Evolutionary conservation across 73 alveolate species (phyloP), one percentile per base, ranked within the genome.

Genomic region (Paramecium octaurelia): DNA sequence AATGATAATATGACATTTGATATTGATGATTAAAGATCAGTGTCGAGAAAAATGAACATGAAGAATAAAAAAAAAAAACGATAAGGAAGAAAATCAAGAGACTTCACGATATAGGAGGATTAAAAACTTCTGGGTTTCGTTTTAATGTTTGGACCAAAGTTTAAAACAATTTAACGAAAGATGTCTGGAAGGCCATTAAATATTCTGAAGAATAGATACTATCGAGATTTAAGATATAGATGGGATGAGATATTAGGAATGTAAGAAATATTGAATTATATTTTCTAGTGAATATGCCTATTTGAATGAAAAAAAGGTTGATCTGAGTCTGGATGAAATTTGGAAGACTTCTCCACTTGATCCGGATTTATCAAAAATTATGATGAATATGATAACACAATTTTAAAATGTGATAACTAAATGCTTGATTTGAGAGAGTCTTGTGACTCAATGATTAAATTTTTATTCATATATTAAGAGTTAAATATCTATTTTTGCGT

Each of bases 241-340:
- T 80, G 91, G 91, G 76, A 80, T 80, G 70, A 40, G 34, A 36
- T 80, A 2, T 9, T 80, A 11, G 91, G 91, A 80, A 6, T 10
- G 91, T 80, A 34, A 29, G 8, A 8, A 40, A 40, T 40, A 40
- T 40, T 40, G 16, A 40, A 34, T 12, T 27, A 64, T 14, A 14
- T 23, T 64, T 64, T 64, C 44, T 64, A 64, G 84, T 46, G 84
- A 64, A 64, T 64, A 31, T n/a, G 21, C 46, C 24, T 20, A 64
- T 64, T 34, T 64, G 84, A 64, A 64, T 64, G 50, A 64, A 64
- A 64, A 64, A 64, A 64, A 64, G 50, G 21, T 14, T 8, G 84
- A 64, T 31, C 69, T 54, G 8, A 54, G 35, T 4, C 5, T 54
- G 31, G 69, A 54, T 54, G 20, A 16, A 18, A 54, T 54, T 18